These are phyloP conservation scores for Lachancea lanzarotensis DNA, from an alignment of 805 yeast genomes.

Conservation along the genomic window DNA sequence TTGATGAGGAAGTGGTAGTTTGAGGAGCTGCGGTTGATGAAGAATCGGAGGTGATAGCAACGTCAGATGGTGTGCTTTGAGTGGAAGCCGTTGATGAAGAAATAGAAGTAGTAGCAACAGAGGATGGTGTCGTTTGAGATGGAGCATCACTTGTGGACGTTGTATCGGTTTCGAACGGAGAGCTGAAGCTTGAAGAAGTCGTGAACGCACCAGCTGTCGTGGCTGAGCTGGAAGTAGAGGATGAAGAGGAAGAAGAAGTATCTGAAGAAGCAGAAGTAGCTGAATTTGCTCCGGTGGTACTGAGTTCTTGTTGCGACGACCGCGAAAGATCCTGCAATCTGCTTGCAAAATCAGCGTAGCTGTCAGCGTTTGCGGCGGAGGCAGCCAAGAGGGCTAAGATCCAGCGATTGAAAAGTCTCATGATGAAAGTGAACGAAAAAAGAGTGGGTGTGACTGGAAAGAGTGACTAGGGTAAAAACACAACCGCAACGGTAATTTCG, in stretches of 20 bases:
- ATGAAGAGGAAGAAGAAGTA: not conserved
- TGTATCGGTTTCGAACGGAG: not conserved
- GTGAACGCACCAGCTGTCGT: not conserved
- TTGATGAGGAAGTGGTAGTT: not conserved
- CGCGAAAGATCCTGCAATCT: not conserved
- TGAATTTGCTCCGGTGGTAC: not conserved
- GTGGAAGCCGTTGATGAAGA: not conserved
- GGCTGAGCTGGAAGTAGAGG: not conserved
- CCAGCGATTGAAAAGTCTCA: not conserved
- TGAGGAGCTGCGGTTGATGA: not conserved
- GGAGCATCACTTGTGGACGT: not conserved
- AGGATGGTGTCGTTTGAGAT: not conserved
- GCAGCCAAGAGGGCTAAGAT: not conserved
- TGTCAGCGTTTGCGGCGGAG: not conserved
- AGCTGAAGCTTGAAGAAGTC: not conserved
- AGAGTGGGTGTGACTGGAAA: not conserved
- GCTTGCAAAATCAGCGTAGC: not conserved
- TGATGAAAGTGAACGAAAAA: not conserved
- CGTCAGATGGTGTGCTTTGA: too few relatives aligned
- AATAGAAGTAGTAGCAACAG: not conserved
- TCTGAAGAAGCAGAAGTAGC: not conserved
- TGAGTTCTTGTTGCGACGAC: not conserved
- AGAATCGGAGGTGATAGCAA: not conserved
- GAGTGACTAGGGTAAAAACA: constrained; percentile 2
- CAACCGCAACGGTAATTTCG: not conserved